A percentile compares a stretch with the other conserved stretches of the same genome.
phyloP scores from a whole-genome alignment of 1,139 yeast species.

The Suhomyces coccinellae region DNA sequence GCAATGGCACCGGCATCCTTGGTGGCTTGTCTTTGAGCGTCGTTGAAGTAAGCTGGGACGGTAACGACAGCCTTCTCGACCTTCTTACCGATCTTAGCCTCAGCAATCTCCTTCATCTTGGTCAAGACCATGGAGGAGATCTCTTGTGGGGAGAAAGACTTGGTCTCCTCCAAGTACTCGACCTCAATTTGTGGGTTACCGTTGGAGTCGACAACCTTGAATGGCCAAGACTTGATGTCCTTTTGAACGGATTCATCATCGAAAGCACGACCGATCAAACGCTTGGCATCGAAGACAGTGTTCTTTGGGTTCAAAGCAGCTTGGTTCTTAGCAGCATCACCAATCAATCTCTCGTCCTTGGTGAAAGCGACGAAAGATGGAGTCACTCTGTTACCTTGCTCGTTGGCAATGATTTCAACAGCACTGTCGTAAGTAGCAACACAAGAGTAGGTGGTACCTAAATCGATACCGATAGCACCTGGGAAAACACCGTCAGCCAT shows the following conservation, averaged over 20 bases:
- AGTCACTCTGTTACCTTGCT: slow-evolving; percentile 99
- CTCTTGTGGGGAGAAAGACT: slow-evolving; percentile 96
- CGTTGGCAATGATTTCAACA: slow-evolving; percentile 95
- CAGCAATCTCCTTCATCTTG: slow-evolving; percentile 98
- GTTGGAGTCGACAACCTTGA: slow-evolving; percentile 81
- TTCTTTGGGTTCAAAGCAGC: slow-evolving; percentile 96
- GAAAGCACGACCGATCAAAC: slow-evolving; percentile 94
- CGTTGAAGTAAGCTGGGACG: slow-evolving; percentile 97
- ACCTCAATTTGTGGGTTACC: slow-evolving; percentile 93
- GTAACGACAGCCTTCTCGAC: slow-evolving; percentile 95
- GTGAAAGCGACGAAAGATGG: slow-evolving; percentile 98
- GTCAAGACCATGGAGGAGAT: slow-evolving; percentile 94
- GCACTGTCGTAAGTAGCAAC: slow-evolving; percentile 94
- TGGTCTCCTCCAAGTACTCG: slow-evolving; percentile 90
- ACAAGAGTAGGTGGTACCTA: slow-evolving; percentile 98
- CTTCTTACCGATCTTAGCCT: slow-evolving; percentile 89
- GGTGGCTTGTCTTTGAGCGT: slow-evolving; percentile 97
- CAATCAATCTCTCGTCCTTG: slow-evolving; percentile 95
- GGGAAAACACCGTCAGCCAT: slow-evolving; percentile 99
- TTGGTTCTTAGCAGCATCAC: slow-evolving; percentile 99
- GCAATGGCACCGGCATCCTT: slow-evolving; percentile 98
- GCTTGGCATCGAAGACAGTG: slow-evolving; percentile 98
- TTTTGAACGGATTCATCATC: slow-evolving; percentile 89
- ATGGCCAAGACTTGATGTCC: slow-evolving; percentile 97
- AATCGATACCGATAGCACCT: slow-evolving; percentile 99